phyloP scores from a whole-genome alignment of 164 flowering plant genomes.

The Vitis rotundifolia region DNA sequence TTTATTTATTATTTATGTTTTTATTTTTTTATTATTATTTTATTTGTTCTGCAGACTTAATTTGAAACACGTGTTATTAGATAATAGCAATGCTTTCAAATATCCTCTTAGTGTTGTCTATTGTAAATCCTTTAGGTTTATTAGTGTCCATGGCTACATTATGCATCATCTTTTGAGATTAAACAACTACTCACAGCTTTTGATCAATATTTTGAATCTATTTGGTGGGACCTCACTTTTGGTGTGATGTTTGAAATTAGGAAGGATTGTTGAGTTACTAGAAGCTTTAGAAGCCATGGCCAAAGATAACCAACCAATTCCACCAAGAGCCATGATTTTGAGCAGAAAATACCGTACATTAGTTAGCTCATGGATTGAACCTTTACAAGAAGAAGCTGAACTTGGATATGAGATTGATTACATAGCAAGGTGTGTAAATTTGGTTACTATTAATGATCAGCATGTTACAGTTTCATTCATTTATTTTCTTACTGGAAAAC shows the following conservation, averaged over 20 bases:
- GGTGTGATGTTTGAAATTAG: constrained; percentile 38
- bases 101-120: too few relatives aligned
- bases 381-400: constrained; percentile 97
- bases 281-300: constrained; percentile 96
- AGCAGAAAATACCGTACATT: constrained; percentile 90
- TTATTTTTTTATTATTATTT: too few relatives aligned
- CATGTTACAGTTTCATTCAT: neutral
- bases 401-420: constrained; percentile 95
- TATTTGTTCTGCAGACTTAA: too few relatives aligned
- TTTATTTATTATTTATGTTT: too few relatives aligned
- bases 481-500: too few relatives aligned
- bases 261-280: constrained; percentile 81
- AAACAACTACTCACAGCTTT: too few relatives aligned
- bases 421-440: constrained; percentile 66
- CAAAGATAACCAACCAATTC: constrained; percentile 79
- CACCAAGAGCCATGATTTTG: constrained; percentile 95
- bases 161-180: neutral
- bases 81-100: too few relatives aligned
- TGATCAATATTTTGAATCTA: too few relatives aligned
- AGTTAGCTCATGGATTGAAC: constrained; percentile 99
- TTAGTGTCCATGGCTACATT: neutral
- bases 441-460: constrained; percentile 1
- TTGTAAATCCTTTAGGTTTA: neutral
- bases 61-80: too few relatives aligned
- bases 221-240: too few relatives aligned